phyloP scores from a whole-genome alignment of 441 rosid species.

The Isatis lusitanica region DNA sequence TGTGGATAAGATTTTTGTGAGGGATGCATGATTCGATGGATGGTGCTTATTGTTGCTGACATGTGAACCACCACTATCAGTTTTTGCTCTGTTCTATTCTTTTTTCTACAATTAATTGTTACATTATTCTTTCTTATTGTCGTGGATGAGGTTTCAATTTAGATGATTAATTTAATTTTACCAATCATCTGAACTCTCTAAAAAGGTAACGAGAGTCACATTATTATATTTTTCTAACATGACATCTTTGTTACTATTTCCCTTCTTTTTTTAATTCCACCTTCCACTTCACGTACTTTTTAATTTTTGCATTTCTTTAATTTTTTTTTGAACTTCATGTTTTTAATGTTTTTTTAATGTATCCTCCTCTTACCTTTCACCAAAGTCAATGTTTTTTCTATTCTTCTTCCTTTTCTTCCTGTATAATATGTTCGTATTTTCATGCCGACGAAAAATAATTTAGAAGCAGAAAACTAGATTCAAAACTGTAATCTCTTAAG shows the following conservation, averaged over 20 bases:
- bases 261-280: not conserved
- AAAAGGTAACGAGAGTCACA: conserved; percentile 34
- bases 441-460: conserved; percentile 5
- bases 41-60: conserved; percentile 37
- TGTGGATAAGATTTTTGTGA: conserved; percentile 37
- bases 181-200: conserved; percentile 41
- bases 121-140: not conserved
- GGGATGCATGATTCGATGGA: conserved; percentile 28
- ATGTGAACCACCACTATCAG: conserved; percentile 38
- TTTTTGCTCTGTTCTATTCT: not conserved
- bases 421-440: not conserved
- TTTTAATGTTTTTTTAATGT: not conserved
- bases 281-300: not conserved
- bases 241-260: not conserved
- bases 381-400: conserved; percentile 55
- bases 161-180: conserved; percentile 40
- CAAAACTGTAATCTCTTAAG: not conserved
- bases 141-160: conserved; percentile 10
- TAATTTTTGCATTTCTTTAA: not conserved
- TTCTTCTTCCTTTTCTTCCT: not conserved
- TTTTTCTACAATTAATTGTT: not conserved
- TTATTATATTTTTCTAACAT: conserved; percentile 1
- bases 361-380: conserved; percentile 35
- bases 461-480: not conserved
- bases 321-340: not conserved